Evolutionary conservation across 2,329 filamentous ascomycete genomes (phyloP).

Genomic region (Neonectria punicea): DNA sequence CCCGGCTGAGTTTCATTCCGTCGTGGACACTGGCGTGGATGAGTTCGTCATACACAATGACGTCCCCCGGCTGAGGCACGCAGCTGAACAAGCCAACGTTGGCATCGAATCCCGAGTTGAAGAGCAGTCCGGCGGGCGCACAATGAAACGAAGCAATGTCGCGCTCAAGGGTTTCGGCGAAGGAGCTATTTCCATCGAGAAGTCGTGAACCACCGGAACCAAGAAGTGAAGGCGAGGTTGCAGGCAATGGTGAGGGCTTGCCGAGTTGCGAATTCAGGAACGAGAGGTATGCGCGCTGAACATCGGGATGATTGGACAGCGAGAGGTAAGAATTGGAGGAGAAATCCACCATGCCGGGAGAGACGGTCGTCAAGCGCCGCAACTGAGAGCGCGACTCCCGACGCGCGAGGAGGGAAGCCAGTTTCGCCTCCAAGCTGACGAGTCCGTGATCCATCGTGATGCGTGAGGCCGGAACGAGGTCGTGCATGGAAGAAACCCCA

Average conservation of each 20-base stretch:
- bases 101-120: constrained; percentile 72
- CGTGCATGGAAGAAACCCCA: neutral
- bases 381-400: constrained; percentile 50
- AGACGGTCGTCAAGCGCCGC: constrained; percentile 65
- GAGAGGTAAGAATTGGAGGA: constrained; percentile 85
- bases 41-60: constrained; percentile 77
- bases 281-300: constrained; percentile 73
- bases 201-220: constrained; percentile 66
- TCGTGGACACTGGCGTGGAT: constrained; percentile 84
- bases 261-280: constrained; percentile 42
- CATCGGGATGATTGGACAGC: constrained; percentile 62
- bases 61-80: constrained; percentile 68
- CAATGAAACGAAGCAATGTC: constrained; percentile 60
- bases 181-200: constrained; percentile 60
- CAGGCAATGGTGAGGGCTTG: constrained; percentile 3
- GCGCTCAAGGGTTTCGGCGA: constrained; percentile 58
- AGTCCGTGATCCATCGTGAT: constrained; percentile 22
- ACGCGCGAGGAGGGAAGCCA: constrained; percentile 42
- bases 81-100: constrained; percentile 72
- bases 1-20: constrained; percentile 75
- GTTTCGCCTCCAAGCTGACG: constrained; percentile 42
- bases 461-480: neutral
- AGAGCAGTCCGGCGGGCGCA: constrained; percentile 59
- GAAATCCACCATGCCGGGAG: constrained; percentile 77
- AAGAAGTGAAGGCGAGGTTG: constrained; percentile 42